These are phyloP conservation scores for Urochloa ruziziensis DNA, from an alignment of 176 grass and related monocot species.

Conservation along the genomic window DNA sequence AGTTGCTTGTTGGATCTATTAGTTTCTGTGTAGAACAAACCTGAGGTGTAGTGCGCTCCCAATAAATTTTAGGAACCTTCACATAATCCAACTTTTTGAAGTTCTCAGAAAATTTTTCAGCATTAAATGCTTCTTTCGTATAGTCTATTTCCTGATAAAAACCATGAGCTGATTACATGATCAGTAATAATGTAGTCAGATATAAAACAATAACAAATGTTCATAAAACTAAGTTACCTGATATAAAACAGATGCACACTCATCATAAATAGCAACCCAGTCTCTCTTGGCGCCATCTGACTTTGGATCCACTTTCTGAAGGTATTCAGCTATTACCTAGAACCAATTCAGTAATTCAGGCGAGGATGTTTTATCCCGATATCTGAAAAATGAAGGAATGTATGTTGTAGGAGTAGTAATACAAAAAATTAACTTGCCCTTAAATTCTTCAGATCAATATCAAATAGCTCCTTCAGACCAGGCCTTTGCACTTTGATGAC, in stretches of 20 bases:
- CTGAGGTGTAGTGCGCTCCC: slow-evolving; percentile 96
- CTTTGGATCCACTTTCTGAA: slow-evolving; percentile 97
- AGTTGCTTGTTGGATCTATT: slow-evolving; percentile 26
- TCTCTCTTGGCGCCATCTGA: slow-evolving; percentile 99
- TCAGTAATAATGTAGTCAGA: slow-evolving; percentile 8
- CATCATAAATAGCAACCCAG: slow-evolving; percentile 99
- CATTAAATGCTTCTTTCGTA: slow-evolving; percentile 97
- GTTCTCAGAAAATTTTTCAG: slow-evolving; percentile 83
- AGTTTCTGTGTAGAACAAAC: slow-evolving; percentile 49
- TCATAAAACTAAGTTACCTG: slow-evolving; percentile 51
- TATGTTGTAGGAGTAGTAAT: neutral
- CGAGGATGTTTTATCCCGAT: neutral
- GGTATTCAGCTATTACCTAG: slow-evolving; percentile 97
- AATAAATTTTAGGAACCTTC: slow-evolving; percentile 85
- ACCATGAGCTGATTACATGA: slow-evolving; percentile 24
- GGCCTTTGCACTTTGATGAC: slow-evolving; percentile 98
- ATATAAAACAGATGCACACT: slow-evolving; percentile 92
- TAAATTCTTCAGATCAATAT: slow-evolving; percentile 99
- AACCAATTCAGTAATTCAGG: slow-evolving; percentile 34
- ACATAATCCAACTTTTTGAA: slow-evolving; percentile 89
- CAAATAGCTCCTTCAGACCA: slow-evolving; percentile 93
- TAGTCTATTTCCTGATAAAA: slow-evolving; percentile 97
- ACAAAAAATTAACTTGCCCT: slow-evolving; percentile 51
- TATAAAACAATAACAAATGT: neutral
- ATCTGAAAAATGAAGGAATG: neutral